phyloP scores from a whole-genome alignment of 257 asterid species.

The Voacanga thouarsii region DNA sequence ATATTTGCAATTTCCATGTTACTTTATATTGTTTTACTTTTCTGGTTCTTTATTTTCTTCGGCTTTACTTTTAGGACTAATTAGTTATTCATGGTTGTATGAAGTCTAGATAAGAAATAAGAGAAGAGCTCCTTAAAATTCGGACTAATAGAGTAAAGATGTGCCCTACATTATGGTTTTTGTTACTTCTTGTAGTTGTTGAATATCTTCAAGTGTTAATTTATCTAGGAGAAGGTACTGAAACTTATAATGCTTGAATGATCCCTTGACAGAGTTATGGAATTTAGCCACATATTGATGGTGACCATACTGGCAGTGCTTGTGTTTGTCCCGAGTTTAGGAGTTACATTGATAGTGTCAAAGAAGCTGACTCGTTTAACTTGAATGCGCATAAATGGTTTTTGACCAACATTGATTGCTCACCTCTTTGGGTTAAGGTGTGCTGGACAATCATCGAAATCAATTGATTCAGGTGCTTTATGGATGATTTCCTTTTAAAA shows the following conservation, averaged over 20 bases:
- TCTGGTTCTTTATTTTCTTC: not conserved
- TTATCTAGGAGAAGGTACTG: not conserved
- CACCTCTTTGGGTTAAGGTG: conserved; percentile 98
- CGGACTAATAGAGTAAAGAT: too few species aligned
- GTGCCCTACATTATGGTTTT: not conserved
- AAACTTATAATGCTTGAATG: conserved; percentile 23
- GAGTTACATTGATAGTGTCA: conserved; percentile 71
- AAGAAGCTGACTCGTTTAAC: conserved; percentile 82
- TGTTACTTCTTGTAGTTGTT: not conserved
- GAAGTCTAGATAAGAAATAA: not conserved
- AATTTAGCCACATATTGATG: conserved; percentile 93
- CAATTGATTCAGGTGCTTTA: conserved; percentile 82
- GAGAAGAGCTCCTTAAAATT: too few species aligned
- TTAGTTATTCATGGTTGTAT: not conserved
- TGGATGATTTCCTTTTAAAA: not conserved
- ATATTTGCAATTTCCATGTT: not conserved
- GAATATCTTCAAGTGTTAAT: not conserved
- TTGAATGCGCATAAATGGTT: conserved; percentile 98
- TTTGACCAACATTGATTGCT: conserved; percentile 93
- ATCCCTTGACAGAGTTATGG: conserved; percentile 51
- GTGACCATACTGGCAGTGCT: conserved; percentile 98
- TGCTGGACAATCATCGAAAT: conserved; percentile 78
- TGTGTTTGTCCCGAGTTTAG: conserved; percentile 88
- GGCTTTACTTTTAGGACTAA: not conserved
- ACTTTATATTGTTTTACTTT: not conserved